Percentiles rank a stretch among this genome's conserved stretches.
Evolutionary conservation across 768 basidiomycete species (phyloP).

Genomic region (Trametes punicea): DNA sequence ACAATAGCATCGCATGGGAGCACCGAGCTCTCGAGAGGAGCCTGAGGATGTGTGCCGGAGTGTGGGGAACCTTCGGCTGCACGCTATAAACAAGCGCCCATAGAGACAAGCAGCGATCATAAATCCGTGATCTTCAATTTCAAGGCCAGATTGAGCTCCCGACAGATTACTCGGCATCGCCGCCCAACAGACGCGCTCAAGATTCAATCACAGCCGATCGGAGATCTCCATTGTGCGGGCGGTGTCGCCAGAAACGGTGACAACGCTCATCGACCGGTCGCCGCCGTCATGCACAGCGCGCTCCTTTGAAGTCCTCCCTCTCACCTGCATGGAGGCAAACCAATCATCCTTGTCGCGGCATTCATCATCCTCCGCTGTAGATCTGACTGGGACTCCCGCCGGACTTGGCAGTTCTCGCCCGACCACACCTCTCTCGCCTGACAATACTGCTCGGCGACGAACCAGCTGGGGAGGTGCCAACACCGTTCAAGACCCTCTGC

Average conservation of each 20-base stretch:
- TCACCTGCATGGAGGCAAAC: conserved; percentile 18
- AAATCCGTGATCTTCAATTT: not conserved
- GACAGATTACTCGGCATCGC: not conserved
- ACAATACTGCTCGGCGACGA: conserved; percentile 50
- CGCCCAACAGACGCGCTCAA: not conserved
- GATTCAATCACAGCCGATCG: not conserved
- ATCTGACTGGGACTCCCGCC: conserved; percentile 46
- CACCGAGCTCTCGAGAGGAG: not conserved
- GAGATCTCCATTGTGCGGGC: conserved; percentile 1
- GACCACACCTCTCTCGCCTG: conserved; percentile 45
- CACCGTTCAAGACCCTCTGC: conserved; percentile 46
- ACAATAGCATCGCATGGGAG: not conserved
- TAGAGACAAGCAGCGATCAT: not conserved
- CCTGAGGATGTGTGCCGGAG: not conserved
- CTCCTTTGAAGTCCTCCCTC: conserved; percentile 6
- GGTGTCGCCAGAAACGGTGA: not conserved
- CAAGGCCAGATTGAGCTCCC: not conserved
- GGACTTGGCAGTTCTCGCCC: conserved; percentile 44
- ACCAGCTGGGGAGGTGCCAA: conserved; percentile 55
- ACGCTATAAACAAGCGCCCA: not conserved
- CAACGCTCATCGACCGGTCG: conserved; percentile 12
- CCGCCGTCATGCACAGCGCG: conserved; percentile 19
- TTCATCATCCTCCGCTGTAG: conserved; percentile 54
- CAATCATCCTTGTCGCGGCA: conserved; percentile 11
- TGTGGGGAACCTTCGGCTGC: not conserved